These are phyloP conservation scores for Aspergillus indologenus DNA, from an alignment of 495 filamentous ascomycete genomes.

Conservation along the genomic window DNA sequence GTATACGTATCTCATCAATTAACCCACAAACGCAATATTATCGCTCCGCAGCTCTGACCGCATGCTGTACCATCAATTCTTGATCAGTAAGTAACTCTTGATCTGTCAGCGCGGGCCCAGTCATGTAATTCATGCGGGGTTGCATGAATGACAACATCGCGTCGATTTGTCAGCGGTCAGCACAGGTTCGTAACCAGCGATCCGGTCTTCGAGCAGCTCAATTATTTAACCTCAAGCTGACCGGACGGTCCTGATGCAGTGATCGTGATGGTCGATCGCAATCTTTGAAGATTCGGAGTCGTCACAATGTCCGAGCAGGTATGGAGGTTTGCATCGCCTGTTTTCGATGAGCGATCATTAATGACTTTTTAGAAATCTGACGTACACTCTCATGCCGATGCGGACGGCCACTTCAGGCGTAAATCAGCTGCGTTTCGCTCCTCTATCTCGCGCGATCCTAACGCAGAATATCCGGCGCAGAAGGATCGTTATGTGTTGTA, in stretches of 20 bases:
- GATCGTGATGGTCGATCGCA: background rate
- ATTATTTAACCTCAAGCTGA: background rate
- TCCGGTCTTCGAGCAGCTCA: background rate
- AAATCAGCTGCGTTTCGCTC: conserved; percentile 47
- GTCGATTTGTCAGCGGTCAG: background rate
- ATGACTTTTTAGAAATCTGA: conserved; percentile 15
- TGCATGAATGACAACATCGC: background rate
- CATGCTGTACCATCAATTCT: background rate
- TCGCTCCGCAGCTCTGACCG: too few species aligned
- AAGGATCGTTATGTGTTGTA: conserved; percentile 78
- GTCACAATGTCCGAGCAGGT: background rate
- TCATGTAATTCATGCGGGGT: background rate
- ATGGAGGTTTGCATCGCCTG: background rate
- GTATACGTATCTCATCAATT: background rate
- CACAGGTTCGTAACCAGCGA: background rate
- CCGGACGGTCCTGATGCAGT: background rate
- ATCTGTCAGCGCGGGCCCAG: background rate
- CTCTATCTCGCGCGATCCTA: conserved; percentile 49
- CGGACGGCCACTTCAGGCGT: conserved; percentile 51
- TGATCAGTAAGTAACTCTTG: background rate
- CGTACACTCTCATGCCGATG: conserved; percentile 38
- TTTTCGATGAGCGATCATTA: background rate
- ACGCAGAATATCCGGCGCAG: conserved; percentile 66
- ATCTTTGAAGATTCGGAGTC: background rate
- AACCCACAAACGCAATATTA: too few species aligned